These are phyloP conservation scores for Amylostereum chailletii DNA, from an alignment of 1,284 basidiomycete species.

Conservation along the genomic window DNA sequence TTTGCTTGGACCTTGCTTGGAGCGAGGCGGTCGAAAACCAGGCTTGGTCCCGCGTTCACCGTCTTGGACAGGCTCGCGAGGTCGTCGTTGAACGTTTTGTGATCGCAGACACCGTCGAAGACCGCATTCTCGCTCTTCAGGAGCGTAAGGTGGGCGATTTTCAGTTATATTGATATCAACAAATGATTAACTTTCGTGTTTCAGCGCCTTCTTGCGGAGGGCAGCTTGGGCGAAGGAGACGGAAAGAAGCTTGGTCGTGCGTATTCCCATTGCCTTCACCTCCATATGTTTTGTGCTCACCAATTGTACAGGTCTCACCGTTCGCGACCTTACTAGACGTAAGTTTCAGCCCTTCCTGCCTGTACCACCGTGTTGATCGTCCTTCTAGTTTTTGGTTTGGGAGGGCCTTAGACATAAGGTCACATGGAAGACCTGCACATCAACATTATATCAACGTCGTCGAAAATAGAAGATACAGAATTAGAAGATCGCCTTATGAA, in stretches of 20 bases:
- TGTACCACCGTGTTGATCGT: slow-evolving; percentile 3
- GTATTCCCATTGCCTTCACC: slow-evolving; percentile 21
- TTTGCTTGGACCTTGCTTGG: slow-evolving; percentile 56
- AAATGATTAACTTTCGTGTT: slow-evolving; percentile 1
- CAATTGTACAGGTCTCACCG: slow-evolving; percentile 28
- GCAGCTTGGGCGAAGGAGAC: slow-evolving; percentile 48
- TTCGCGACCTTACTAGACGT: slow-evolving; percentile 34
- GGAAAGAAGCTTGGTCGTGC: slow-evolving; percentile 47
- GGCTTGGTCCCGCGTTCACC: slow-evolving; percentile 40
- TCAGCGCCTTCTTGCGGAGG: slow-evolving; percentile 42
- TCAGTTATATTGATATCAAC: background rate
- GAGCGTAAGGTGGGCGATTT: slow-evolving; percentile 37
- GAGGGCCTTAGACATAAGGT: slow-evolving; percentile 22
- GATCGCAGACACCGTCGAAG: slow-evolving; percentile 48
- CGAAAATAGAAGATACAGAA: no score
- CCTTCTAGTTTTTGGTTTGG: slow-evolving; percentile 26
- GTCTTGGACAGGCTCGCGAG: slow-evolving; percentile 42
- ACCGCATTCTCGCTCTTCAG: slow-evolving; percentile 49
- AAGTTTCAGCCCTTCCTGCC: slow-evolving; percentile 13
- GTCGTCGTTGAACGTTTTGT: slow-evolving; percentile 56
- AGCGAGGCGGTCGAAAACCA: slow-evolving; percentile 50
- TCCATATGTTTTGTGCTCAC: background rate
- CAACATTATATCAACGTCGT: no score
- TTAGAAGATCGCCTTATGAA: no score
- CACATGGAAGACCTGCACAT: no score